Percentiles rank a stretch among this genome's conserved stretches.
phyloP scores from a whole-genome alignment of 306 rosid genomes.

The Quercus ilex region DNA sequence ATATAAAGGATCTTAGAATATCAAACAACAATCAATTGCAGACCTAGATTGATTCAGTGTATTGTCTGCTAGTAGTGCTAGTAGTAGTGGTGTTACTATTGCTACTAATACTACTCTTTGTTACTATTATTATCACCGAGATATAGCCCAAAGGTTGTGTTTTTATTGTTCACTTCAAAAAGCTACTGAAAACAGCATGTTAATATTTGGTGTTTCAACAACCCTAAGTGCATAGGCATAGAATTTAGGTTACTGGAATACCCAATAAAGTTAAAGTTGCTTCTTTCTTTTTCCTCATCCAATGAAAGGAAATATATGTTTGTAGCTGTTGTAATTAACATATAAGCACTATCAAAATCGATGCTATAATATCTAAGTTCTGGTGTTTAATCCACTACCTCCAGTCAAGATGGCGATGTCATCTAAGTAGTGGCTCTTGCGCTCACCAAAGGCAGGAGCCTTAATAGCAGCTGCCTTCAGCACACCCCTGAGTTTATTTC shows the following conservation, averaged over 20 bases:
- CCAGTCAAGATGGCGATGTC: conserved; percentile 95
- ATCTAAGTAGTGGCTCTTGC: conserved; percentile 79
- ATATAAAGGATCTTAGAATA: background rate
- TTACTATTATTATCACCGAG: too few relatives aligned
- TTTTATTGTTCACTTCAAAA: background rate
- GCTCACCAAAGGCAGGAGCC: conserved; percentile 95
- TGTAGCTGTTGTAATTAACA: background rate
- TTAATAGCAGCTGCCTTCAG: conserved; percentile 83
- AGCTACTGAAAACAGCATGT: background rate
- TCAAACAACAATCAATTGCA: background rate
- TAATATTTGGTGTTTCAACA: background rate
- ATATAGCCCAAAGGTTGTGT: background rate
- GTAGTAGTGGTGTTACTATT: background rate
- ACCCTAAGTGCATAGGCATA: background rate
- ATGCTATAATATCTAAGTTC: conserved; percentile 12
- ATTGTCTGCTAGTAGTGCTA: background rate
- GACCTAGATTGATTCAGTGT: background rate
- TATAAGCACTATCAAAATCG: background rate
- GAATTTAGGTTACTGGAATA: background rate
- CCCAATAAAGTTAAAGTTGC: background rate
- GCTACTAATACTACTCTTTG: background rate
- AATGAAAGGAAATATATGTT: background rate
- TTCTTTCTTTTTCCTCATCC: background rate
- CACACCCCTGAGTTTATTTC: conserved; percentile 79
- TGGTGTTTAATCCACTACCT: conserved; percentile 52